phyloP scores from a whole-genome alignment of 176 grass and related monocot species.

The Paspalum notatum region DNA sequence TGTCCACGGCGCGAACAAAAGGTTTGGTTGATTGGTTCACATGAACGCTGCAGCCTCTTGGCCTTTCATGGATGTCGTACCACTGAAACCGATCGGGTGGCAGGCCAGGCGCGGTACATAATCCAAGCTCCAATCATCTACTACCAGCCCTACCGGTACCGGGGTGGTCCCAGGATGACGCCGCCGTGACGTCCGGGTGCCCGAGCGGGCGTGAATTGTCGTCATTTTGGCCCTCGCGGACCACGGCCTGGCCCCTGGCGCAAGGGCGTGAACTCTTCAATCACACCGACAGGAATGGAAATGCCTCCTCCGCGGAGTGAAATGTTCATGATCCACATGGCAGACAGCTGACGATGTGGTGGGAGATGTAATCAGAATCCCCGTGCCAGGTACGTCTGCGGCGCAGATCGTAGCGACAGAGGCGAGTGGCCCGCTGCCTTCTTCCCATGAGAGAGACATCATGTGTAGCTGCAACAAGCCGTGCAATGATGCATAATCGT shows the following conservation, averaged over 20 bases:
- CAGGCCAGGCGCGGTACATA: slow-evolving; percentile 5
- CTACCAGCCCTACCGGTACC: no score
- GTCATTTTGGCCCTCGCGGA: background rate
- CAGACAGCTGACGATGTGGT: background rate
- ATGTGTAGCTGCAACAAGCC: background rate
- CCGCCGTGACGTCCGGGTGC: background rate
- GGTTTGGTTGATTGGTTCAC: slow-evolving; percentile 5
- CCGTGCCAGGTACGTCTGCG: background rate
- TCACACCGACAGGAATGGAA: slow-evolving; percentile 34
- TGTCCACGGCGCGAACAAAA: slow-evolving; percentile 20
- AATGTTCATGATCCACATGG: slow-evolving; percentile 9
- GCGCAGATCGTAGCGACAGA: no score
- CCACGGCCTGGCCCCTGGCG: background rate
- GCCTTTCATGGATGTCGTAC: slow-evolving; percentile 22
- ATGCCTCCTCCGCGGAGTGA: background rate
- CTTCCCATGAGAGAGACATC: background rate
- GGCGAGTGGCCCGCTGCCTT: background rate
- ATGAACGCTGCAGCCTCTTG: slow-evolving; percentile 33
- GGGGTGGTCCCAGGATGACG: slow-evolving; percentile 19
- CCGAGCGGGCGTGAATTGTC: background rate
- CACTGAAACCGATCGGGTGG: slow-evolving; percentile 5
- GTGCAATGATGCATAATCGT: slow-evolving; percentile 8
- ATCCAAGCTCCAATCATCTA: slow-evolving; percentile 29
- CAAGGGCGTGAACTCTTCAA: background rate
- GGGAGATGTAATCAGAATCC: background rate